Evolutionary conservation across 2,329 filamentous ascomycete species (phyloP).

Genomic region (Ceratocystis alfenasii): DNA sequence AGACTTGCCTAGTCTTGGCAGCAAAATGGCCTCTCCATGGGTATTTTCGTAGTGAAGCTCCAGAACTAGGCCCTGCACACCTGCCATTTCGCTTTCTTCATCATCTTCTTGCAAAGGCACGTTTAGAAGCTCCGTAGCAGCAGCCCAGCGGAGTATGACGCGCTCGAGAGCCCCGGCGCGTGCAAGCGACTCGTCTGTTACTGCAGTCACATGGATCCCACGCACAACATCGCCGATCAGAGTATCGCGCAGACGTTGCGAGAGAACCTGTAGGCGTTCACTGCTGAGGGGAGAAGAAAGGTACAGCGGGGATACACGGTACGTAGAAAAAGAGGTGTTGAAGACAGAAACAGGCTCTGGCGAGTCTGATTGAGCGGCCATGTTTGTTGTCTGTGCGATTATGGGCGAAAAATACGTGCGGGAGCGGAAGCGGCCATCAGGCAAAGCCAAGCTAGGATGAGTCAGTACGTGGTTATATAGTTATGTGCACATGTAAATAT

Average conservation of each 20-base stretch:
- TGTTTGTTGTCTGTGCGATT: constrained; percentile 15
- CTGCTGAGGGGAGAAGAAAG: constrained; percentile 28
- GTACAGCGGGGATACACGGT: constrained; percentile 44
- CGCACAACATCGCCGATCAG: constrained; percentile 49
- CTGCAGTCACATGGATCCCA: constrained; percentile 41
- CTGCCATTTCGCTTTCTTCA: constrained; percentile 12
- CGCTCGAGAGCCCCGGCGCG: constrained; percentile 35
- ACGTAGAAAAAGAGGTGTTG: constrained; percentile 47
- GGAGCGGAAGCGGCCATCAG: too few species aligned
- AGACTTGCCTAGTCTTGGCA: constrained; percentile 30
- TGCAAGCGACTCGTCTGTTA: constrained; percentile 32
- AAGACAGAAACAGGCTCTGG: constrained; percentile 36
- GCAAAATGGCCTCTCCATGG: constrained; percentile 39
- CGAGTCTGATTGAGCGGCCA: constrained; percentile 13
- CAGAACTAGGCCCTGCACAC: constrained; percentile 32
- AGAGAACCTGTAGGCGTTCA: constrained; percentile 34
- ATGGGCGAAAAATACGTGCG: not conserved
- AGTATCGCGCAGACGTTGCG: constrained; percentile 40
- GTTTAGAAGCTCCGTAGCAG: constrained; percentile 26
- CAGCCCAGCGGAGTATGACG: constrained; percentile 37
- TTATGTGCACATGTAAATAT: too few species aligned
- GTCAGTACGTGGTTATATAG: too few species aligned
- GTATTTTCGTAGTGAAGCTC: constrained; percentile 43
- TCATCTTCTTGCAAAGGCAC: constrained; percentile 3
- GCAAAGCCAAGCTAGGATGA: too few species aligned